Percentiles rank a stretch among this genome's conserved stretches.
Evolutionary conservation across 768 basidiomycete species (phyloP).

Genomic region (Amanita polypyramis): DNA sequence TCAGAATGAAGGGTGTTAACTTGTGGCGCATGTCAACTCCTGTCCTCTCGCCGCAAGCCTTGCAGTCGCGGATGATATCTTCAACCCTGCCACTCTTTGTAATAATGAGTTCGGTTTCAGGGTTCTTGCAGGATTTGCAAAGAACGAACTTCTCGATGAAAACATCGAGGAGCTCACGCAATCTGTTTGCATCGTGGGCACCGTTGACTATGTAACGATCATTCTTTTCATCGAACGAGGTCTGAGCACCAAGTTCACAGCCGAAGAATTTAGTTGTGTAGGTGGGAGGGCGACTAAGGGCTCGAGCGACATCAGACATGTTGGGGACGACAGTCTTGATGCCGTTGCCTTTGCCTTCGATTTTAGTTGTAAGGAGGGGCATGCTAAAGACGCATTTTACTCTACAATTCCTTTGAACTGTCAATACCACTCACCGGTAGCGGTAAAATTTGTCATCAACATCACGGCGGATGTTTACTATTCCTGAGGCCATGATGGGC

Average conservation of each 20-base stretch:
- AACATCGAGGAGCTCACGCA: conserved; percentile 89
- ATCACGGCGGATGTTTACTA: conserved; percentile 91
- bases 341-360: conserved; percentile 98
- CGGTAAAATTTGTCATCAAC: conserved; percentile 97
- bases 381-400: conserved; percentile 41
- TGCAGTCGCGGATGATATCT: conserved; percentile 92
- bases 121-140: conserved; percentile 97
- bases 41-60: conserved; percentile 92
- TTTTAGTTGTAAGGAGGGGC: conserved; percentile 91
- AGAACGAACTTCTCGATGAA: conserved; percentile 99
- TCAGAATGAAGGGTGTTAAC: conserved; percentile 90
- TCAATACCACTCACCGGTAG: conserved; percentile 51
- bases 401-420: background rate
- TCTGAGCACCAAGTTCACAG: conserved; percentile 96
- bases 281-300: conserved; percentile 87
- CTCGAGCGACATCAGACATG: conserved; percentile 95
- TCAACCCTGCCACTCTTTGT: conserved; percentile 74
- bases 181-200: conserved; percentile 81
- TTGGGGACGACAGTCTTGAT: conserved; percentile 99
- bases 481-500: conserved; percentile 80
- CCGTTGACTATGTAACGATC: conserved; percentile 99
- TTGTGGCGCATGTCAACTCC: conserved; percentile 95
- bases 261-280: conserved; percentile 99
- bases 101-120: conserved; percentile 92
- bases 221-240: conserved; percentile 91